These are phyloP conservation scores for Mucor velutinosus DNA, from an alignment of 371 early-diverging fungal genomes.

Conservation along the genomic window DNA sequence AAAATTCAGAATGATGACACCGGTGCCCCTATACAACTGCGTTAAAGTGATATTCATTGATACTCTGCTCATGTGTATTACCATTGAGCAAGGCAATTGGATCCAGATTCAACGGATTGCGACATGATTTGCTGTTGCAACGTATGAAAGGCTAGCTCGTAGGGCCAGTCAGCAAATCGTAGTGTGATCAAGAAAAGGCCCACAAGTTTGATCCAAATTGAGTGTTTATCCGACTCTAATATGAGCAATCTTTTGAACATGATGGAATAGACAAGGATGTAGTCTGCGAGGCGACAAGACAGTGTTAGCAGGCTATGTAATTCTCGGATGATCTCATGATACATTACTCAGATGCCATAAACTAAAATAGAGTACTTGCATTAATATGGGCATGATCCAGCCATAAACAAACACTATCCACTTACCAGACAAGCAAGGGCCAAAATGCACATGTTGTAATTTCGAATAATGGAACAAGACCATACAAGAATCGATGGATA, in stretches of 20 bases:
- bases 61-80: not conserved
- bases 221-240: conserved; percentile 35
- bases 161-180: conserved; percentile 53
- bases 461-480: conserved; percentile 49
- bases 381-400: not conserved
- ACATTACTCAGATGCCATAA: conserved; percentile 33
- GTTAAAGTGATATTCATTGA: not conserved
- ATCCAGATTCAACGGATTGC: conserved; percentile 28
- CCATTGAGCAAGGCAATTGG: conserved; percentile 40
- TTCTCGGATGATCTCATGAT: not conserved
- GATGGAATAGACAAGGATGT: conserved; percentile 37
- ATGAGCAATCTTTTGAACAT: conserved; percentile 47
- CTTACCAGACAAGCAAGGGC: conserved; percentile 52
- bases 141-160: conserved; percentile 38
- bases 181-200: conserved; percentile 36
- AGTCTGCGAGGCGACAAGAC: conserved; percentile 10
- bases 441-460: conserved; percentile 41
- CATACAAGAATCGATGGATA: conserved; percentile 45
- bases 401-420: not conserved
- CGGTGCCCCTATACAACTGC: conserved; percentile 32
- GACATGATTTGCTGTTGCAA: conserved; percentile 28
- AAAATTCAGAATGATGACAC: conserved; percentile 51
- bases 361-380: conserved; percentile 7
- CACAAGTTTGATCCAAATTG: conserved; percentile 36
- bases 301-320: not conserved